Evolutionary conservation across 202 grass and related monocot species (phyloP), one percentile per base, ranked within the genome.

Genomic region (Schoenoplectus triqueter): DNA sequence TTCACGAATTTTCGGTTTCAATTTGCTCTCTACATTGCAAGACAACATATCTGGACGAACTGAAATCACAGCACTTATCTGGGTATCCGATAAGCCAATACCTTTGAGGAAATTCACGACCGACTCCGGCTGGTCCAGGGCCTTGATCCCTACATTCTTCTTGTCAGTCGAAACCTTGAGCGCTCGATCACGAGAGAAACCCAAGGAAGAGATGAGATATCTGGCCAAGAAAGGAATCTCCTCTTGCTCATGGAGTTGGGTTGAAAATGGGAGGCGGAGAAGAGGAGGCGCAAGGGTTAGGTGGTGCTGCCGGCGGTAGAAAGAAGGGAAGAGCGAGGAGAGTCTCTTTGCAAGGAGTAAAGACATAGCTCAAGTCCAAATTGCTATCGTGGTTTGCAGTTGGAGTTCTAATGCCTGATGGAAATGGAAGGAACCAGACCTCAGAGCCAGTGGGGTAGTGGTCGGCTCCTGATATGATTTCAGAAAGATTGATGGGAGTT

Each of bases 21-120:
- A 77, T 49, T 87, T 91, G 61, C 72, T 85, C 69, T 92, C 82
- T 1, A 90, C 86, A 48, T 84, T 72, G 52, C 18, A 83, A 83
- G 85, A 73, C 67, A 94, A 88, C 51, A 87, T 10, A 31, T 47
- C 60, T 2, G 90, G 90, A 17, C 81, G 46, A 14, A 48, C 64
- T 7, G 73, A 78, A 42, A 94, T 65, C 39, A 85, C 56, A 46
- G 71, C 80, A 18, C 79, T 82, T 84, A 94, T 79, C 21, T 90
- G 68, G 14, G 21, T 5, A 11, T 66, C 9, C 5, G 88, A 81
- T 21, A 94, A 81, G 2, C 92, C 92, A 13, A 9, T 78, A 5
- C n/a, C 74, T 78, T 40, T 41, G 9, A 78, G 74, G 74, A 78
- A 78, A 22, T 9, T 51, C 10, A 78, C 9, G 0, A 78, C 74